Conservation (phyloP, 805 yeast genomes). For the Candida manassasensis region DNA sequence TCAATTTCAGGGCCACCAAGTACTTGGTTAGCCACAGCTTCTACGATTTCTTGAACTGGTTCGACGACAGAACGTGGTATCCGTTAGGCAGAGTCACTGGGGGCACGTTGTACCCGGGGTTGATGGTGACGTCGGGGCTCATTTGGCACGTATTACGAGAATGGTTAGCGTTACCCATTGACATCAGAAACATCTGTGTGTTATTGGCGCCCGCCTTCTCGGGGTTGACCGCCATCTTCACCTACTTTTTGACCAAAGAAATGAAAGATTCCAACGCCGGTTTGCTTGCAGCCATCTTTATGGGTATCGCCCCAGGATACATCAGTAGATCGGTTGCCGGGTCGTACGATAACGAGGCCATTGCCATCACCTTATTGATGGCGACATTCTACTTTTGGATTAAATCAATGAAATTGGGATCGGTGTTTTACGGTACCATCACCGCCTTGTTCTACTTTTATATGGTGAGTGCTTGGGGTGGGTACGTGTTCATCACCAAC, state of each 20-base stretch:
- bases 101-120: slow-evolving; percentile 95
- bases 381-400: slow-evolving; percentile 95
- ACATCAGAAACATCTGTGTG: slow-evolving; percentile 94
- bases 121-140: slow-evolving; percentile 95
- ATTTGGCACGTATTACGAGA: slow-evolving; percentile 70
- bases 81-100: slow-evolving; percentile 99
- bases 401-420: slow-evolving; percentile 87
- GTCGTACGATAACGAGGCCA: slow-evolving; percentile 97
- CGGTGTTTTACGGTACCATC: slow-evolving; percentile 74
- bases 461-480: slow-evolving; percentile 99
- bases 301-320: slow-evolving; percentile 98
- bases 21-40: slow-evolving; percentile 79
- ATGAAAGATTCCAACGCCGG: slow-evolving; percentile 90
- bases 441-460: slow-evolving; percentile 90
- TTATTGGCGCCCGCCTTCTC: slow-evolving; percentile 95
- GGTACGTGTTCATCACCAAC: slow-evolving; percentile 97
- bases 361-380: slow-evolving; percentile 94
- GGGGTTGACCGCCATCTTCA: slow-evolving; percentile 85
- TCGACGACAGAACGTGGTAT: slow-evolving; percentile 98
- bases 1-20: slow-evolving; percentile 94
- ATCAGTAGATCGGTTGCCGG: slow-evolving; percentile 98
- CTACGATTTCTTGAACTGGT: slow-evolving; percentile 94
- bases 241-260: slow-evolving; percentile 83
- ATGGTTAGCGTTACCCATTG: slow-evolving; percentile 72
- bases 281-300: slow-evolving; percentile 83